phyloP scores from a whole-genome alignment of 1,284 basidiomycete species.

The Rhodotorula sp. region DNA sequence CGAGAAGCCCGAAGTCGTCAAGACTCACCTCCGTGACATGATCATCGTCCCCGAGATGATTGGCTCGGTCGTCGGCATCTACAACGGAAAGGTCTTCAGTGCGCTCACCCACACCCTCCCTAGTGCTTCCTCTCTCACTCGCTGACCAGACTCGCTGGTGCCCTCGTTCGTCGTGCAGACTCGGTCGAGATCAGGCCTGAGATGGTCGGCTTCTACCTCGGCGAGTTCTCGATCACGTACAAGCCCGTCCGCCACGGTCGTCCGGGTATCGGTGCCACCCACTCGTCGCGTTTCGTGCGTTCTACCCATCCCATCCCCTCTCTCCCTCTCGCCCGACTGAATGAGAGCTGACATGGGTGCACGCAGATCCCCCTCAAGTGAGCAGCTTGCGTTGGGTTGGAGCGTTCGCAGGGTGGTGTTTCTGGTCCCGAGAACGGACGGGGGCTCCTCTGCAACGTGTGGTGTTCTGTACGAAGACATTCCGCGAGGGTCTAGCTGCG shows the following conservation, averaged over 20 bases:
- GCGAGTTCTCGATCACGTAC: slow-evolving; percentile 80
- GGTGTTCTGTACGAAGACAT: too few species aligned
- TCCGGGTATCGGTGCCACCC: slow-evolving; percentile 86
- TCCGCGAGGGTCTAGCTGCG: too few species aligned
- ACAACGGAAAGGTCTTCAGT: slow-evolving; percentile 83
- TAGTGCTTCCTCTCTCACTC: too few species aligned
- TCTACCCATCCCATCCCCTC: slow-evolving; percentile 48
- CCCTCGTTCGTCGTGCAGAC: slow-evolving; percentile 15
- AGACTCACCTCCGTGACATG: slow-evolving; percentile 99
- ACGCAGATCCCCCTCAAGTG: slow-evolving; percentile 41
- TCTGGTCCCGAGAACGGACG: too few species aligned
- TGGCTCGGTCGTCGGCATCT: slow-evolving; percentile 91
- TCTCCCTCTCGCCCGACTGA: too few species aligned
- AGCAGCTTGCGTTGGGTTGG: not conserved
- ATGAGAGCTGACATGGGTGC: not conserved
- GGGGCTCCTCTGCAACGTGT: too few species aligned
- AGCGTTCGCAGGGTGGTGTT: too few species aligned
- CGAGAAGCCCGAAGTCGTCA: slow-evolving; percentile 97
- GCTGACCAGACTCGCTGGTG: not conserved
- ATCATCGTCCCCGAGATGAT: slow-evolving; percentile 99
- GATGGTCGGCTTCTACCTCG: slow-evolving; percentile 99
- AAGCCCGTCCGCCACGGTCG: slow-evolving; percentile 99
- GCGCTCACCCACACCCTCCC: not conserved
- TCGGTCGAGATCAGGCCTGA: slow-evolving; percentile 97
- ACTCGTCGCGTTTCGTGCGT: slow-evolving; percentile 58